Evolutionary conservation across 352 stramenopile species (phyloP).

Genomic region (Thraustotheca clavata): DNA sequence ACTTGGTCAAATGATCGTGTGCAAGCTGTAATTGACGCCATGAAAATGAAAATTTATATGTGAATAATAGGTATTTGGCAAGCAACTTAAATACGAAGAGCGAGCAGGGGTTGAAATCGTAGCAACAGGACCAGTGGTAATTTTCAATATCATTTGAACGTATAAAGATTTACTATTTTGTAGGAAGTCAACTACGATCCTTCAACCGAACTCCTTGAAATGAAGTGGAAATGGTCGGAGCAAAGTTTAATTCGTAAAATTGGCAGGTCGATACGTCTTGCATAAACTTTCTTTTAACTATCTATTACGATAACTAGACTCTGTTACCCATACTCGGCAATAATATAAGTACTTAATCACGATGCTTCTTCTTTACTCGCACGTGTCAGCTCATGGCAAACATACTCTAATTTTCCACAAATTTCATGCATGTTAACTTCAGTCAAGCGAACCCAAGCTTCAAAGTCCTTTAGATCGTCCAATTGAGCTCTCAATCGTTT

Average conservation of each 20-base stretch:
- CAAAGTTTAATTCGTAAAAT: constrained; percentile 17
- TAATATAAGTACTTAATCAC: too few species aligned
- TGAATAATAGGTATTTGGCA: constrained; percentile 74
- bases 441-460: not conserved
- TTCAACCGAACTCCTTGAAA: constrained; percentile 28
- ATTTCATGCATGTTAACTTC: constrained; percentile 13
- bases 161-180: constrained; percentile 2
- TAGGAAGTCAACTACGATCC: constrained; percentile 60
- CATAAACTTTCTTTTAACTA: too few species aligned
- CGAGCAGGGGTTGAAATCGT: constrained; percentile 57
- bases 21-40: constrained; percentile 36
- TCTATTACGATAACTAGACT: too few species aligned
- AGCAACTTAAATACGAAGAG: constrained; percentile 55
- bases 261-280: constrained; percentile 9
- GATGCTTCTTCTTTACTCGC: not conserved
- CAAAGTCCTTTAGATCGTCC: constrained; percentile 7
- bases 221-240: constrained; percentile 15
- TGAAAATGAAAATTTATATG: constrained; percentile 26
- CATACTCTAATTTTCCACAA: constrained; percentile 17
- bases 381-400: constrained; percentile 14
- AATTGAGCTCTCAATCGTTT: constrained; percentile 12
- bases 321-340: too few species aligned
- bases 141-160: constrained; percentile 15
- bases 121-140: constrained; percentile 49
- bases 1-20: constrained; percentile 38